Base-by-base conservation (phyloP, 176 grass and related monocot genomes). In the Aegilops bicornis region DNA sequence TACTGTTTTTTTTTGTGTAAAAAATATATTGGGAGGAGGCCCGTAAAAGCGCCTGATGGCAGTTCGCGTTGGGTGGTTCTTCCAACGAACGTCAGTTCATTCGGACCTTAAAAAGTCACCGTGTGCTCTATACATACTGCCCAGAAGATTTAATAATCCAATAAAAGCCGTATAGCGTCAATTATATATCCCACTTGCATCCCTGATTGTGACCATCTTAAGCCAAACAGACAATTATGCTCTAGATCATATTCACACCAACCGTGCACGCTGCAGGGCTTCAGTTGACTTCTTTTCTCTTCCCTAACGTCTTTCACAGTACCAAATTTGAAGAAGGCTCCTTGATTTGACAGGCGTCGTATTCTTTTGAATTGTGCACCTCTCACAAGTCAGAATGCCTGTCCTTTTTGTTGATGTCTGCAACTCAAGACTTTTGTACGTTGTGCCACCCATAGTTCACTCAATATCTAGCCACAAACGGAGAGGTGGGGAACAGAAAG, bases 271-370 rank as follows among this genome's bases (percentile, higher is more conserved):
- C 33, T 31, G 3, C 40, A 62, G 32, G 16, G 47, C 35, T 25
- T 61, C 35, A 0, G 10, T 87, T 80, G 85, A 84, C 76, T 23
- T 69, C 16, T 27, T 11, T 58, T 36, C 30, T 36, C 11, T 15
- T 75, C 9, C 23, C 23, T 24, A 45, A 78, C 56, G 63, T n/a
- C 22, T 24, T 86, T 8, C 54, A 59, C 7, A 10, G 61, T 39
- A 80, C 62, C 80, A 72, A 84, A 91, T 68, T 91, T 80, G 85
- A 74, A 80, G 25, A 87, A 84, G 75, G 76, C 60, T 60, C 16
- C 67, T 87, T 87, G 60, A 80, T 84, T 79, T 80, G 85, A 84
- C 20, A 43, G 37, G 42, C 56, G 19, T 2, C 64, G 45, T 83
- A 64, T 62, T 43, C 5, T 82, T 25, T 47, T n/a, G 10, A 58